Evolutionary conservation across 2,329 filamentous ascomycete species (phyloP), one percentile per base, ranked within the genome.

Genomic region (Ophiobolus disseminans): DNA sequence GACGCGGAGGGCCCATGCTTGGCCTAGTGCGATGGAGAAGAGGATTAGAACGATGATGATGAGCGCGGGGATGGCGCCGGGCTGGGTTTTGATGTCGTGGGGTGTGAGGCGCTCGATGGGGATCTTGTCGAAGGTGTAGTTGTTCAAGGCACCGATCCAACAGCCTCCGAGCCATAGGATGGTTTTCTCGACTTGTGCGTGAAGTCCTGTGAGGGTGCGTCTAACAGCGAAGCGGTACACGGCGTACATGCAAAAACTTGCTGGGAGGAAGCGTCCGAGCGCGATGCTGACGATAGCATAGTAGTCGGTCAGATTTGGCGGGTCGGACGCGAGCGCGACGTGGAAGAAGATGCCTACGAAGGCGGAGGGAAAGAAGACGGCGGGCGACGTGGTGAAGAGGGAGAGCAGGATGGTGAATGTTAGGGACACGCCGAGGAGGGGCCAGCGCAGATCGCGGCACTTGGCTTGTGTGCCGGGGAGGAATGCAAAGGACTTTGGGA

Each of bases 101-200:
- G 87, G 86, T 7, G 90, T 97, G n/a, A 99, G 81, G 2, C 94
- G 87, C 72, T 91, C 86, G 58, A 99, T 94, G 0, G 94, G 94
- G 53, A 99, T 97, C 75, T 90, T 88, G 63, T 91, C 89, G 65
- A 99, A 90, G 0, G 94, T 97, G 74, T 97, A 95, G 74, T 97
- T 97, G 66, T 93, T 93, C 58, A 99, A 76, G 1, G 90, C 87
- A 13, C 92, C 94, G 30, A 97, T 85, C 88, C 95, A 99, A 66
- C 89, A 91, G 6, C 86, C 87, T 1, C 92, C 92, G 1, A 99
- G 79, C 88, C 91, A 97, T 21, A 97, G 80, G 2, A 97, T 74
- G 0, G 91, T 90, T 78, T 96, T 97, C 66, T 96, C 93, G 34
- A 96, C 63, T 68, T 96, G 93, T 0, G 92, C 91, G 0, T 84